Percentiles rank a stretch among this genome's conserved stretches.
These are phyloP conservation scores for Acanthamoeba lenticulata DNA, from an alignment of 208 protist genomes.

Conservation along the genomic window DNA sequence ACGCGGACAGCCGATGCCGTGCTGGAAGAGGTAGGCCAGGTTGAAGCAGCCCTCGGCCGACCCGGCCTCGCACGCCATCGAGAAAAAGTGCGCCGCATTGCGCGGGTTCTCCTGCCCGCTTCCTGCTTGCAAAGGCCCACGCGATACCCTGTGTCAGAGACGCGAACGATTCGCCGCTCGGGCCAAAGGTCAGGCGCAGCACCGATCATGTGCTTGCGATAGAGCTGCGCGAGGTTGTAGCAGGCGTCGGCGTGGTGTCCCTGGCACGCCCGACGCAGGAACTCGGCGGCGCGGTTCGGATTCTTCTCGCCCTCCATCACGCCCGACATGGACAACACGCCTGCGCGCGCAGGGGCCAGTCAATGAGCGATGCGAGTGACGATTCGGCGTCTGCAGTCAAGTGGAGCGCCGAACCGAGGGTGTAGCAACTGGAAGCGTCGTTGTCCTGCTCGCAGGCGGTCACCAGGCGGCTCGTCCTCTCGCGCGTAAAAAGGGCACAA, in stretches of 20 bases:
- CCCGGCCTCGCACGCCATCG: neutral
- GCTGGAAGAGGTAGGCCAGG: conserved; percentile 3
- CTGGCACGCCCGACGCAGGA: neutral
- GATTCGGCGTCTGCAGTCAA: too few species aligned
- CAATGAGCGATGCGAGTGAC: neutral
- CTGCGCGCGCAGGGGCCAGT: neutral
- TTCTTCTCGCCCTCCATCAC: neutral
- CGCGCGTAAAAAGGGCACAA: neutral
- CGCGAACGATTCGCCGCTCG: too few species aligned
- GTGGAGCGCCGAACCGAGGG: neutral
- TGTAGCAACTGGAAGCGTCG: neutral
- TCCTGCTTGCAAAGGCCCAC: neutral
- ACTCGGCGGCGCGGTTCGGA: neutral
- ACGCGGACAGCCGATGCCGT: neutral
- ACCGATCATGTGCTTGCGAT: conserved; percentile 43
- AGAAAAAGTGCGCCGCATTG: neutral
- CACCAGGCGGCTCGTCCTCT: neutral
- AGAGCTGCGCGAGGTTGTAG: conserved; percentile 40
- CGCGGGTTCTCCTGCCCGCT: neutral
- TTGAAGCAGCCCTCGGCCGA: neutral
- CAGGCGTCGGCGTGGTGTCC: neutral
- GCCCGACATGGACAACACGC: neutral
- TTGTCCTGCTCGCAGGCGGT: neutral
- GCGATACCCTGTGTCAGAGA: too few species aligned
- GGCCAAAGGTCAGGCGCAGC: neutral